Base-by-base conservation (phyloP, 2,329 filamentous ascomycete species). In the Microsporum ferrugineum region DNA sequence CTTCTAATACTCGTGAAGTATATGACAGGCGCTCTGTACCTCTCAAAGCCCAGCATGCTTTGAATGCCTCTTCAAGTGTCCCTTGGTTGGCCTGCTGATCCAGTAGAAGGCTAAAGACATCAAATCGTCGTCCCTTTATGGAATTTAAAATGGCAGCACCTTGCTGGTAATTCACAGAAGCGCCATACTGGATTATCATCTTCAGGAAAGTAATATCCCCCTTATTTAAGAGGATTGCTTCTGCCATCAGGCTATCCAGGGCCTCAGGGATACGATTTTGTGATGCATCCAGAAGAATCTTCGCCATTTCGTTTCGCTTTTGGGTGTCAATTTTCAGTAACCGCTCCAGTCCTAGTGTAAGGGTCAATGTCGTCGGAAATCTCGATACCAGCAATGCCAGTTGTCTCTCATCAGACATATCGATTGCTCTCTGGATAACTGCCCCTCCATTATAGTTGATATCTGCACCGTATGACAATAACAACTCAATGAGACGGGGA, bases 1-100 rank as follows among this genome's bases (percentile, higher is more conserved):
- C 63, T 23, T 65, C 59, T 58, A 71, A 66, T 17, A 71, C 62
- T 47, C 62, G 61, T 3, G 61, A 65, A 10, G 62, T 64, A 56
- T 68, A 66, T 7, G 45, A 51, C 31, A 61, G 27, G n/a, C 62
- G 55, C 8, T 55, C 57, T 17, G 45, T 8, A 10, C 57, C 43
- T 38, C 61, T 43, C 12, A 63, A 27, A 3, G 38, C 51, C 56
- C 62, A 62, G 12, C 49, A 59, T 36, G 59, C 47, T 12, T 41
- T 31, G 53, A 66, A 65, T 33, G 60, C 63, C n/a, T 38, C 55
- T 55, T 65, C 64, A 12, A 66, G 57, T 2, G 59, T 60, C 23
- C 55, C 51, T 27, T 45, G 39, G 8, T 61, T 36, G n/a, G 61
- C 31, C 31, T 57, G 47, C 23, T 65, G 64, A 10, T 57, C 29